Base-by-base conservation (phyloP, 2,329 filamentous ascomycete species). In the Lecanosticta acicola region DNA sequence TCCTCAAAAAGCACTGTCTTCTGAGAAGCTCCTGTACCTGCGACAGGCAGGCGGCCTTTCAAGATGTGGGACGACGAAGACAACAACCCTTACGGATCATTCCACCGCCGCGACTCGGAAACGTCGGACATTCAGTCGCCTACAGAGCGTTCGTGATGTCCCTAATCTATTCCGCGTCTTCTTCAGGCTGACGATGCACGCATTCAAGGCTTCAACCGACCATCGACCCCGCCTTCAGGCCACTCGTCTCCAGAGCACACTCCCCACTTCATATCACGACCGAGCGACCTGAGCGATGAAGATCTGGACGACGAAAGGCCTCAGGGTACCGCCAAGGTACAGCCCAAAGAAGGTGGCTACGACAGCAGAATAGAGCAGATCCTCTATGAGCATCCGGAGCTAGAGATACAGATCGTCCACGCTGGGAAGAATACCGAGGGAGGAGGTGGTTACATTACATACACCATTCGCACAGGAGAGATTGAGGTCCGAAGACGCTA, bases 1-100 rank as follows among this genome's bases (percentile, higher is more conserved):
- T n/a, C n/a, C n/a, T n/a, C n/a, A n/a, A n/a, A n/a, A n/a, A 39
- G 37, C 19, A 8, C 29, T 21, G 37, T 37, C 34, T 16, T 13
- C n/a, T 16, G 4, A 19, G 14, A 16, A 16, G 11, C 34, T 37
- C 4, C 11, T 37, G 16, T 10, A 16, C 7, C 34, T 19, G 7
- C 9, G 16, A 4, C n/a, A n/a, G n/a, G n/a, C n/a, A n/a, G n/a
- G n/a, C n/a, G n/a, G n/a, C n/a, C n/a, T n/a, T 29, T 5, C 39
- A 41, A 37, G 58, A 97, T 97, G 91, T 97, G 91, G 91, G 94
- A 96, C 77, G 90, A 97, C 75, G 91, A 97, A 72, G 88, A 97
- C 65, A 97, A 97, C 71, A 97, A 97, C 67, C 91, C 91, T 3
- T 96, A 97, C 64, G 90, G 89, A 61, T 91, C 87, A 68, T 96